Evolutionary conservation across 257 asterid species (phyloP), one percentile per base, ranked within the genome.

Genomic region (Gentiana macrophylla): DNA sequence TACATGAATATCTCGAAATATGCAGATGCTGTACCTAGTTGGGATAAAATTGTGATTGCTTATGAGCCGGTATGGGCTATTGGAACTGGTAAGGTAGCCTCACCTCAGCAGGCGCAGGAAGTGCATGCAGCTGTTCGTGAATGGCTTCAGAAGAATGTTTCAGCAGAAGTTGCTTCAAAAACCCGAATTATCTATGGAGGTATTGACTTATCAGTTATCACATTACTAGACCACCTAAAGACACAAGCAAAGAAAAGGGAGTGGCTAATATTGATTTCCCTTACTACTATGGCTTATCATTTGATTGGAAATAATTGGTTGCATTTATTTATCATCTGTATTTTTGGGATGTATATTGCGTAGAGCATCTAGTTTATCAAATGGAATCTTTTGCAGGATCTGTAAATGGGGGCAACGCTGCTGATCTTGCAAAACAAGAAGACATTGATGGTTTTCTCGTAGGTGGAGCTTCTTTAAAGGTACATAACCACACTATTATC

Each of bases 11-110:
- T 53, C 46, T 13, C 13, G 12, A 37, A 34, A 52, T 67, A 49
- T 74, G 65, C 81, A 92, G 97, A 88, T 77, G 91, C 95, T 55
- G 87, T 88, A 37, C 79, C 94, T 9, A 86, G 89, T 69, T 88
- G 99, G 99, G 94, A 88, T 60, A 72, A 88, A 49, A 67, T 92
- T 45, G 97, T 92, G 37, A 67, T 92, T 64, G 99, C 99, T 37
- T 88, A 88, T 60, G 99, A 92, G 73, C 99, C 99, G 24, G 99
- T 88, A 34, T 92, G 99, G 97, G 99, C 99, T n/a, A 92, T 88
- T 63, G 99, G 99, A 74, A 88, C 99, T 35, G 99, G 97, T 66
- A 92, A 92, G 79, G 97, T 88, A 69, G 97, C 99, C 57, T 52
- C 99, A 61, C 97, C 97, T 3, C 89, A 86, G 81, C 99, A 92